These are phyloP conservation scores for Lactarius akahatsu DNA, from an alignment of 768 basidiomycete species.

Conservation along the genomic window DNA sequence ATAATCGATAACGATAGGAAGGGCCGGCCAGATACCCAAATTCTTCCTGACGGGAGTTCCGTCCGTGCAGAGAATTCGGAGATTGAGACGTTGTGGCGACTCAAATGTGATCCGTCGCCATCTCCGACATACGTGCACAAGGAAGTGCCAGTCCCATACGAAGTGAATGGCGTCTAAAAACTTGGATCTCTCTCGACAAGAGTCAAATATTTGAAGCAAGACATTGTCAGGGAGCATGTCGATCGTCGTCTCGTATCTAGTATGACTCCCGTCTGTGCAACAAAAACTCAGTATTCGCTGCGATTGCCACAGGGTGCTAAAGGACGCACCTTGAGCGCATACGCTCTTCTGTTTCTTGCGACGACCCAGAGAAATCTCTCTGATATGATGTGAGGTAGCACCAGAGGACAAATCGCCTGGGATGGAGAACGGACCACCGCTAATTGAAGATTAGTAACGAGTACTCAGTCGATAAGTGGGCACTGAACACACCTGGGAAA, in stretches of 20 bases:
- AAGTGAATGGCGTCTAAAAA: constrained; percentile 36
- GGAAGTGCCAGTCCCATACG: not conserved
- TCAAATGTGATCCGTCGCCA: not conserved
- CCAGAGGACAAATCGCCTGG: not conserved
- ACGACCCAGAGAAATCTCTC: not conserved
- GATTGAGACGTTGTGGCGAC: not conserved
- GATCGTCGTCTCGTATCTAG: too few species aligned
- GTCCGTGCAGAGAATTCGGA: not conserved
- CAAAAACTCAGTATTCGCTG: not conserved
- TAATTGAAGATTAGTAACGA: not conserved
- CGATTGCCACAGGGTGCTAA: not conserved
- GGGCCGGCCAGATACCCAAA: not conserved
- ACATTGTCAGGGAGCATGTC: too few species aligned
- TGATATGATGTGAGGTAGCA: not conserved
- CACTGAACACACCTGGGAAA: too few species aligned
- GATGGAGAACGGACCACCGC: not conserved
- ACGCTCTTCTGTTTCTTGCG: not conserved
- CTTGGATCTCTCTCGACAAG: constrained; percentile 67
- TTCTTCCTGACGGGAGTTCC: not conserved
- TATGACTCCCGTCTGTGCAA: too few species aligned
- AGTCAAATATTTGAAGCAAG: too few species aligned
- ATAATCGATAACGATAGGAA: not conserved
- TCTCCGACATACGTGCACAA: not conserved
- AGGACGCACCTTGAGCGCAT: not conserved
- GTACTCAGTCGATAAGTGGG: not conserved